Evolutionary conservation across 2,329 filamentous ascomycete genomes (phyloP).

Genomic region (Paecilomyces variotii): DNA sequence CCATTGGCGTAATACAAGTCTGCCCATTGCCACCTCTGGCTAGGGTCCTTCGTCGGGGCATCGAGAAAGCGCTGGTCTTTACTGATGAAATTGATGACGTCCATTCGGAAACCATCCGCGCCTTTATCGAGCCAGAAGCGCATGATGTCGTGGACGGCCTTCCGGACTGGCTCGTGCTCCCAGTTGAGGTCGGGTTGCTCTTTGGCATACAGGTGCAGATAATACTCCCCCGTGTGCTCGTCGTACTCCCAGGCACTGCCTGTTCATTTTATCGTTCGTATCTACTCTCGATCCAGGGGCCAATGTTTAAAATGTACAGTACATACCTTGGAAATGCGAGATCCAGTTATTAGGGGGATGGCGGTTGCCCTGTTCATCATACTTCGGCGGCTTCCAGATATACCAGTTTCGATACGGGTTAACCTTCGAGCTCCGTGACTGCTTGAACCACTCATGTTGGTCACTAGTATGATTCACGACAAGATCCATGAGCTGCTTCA

Average conservation of each 20-base stretch:
- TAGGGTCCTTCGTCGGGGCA: constrained; percentile 24
- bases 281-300: neutral
- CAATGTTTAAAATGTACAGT: neutral
- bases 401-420: constrained; percentile 65
- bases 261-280: constrained; percentile 27
- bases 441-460: constrained; percentile 63
- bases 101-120: constrained; percentile 66
- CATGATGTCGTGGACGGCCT: constrained; percentile 65
- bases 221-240: constrained; percentile 64
- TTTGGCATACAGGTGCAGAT: constrained; percentile 65
- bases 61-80: constrained; percentile 51
- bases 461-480: constrained; percentile 73
- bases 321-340: constrained; percentile 29
- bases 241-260: constrained; percentile 52
- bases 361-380: constrained; percentile 50
- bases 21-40: constrained; percentile 25
- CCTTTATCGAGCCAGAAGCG: constrained; percentile 71
- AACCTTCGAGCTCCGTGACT: constrained; percentile 53
- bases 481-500: constrained; percentile 66
- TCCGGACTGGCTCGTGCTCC: constrained; percentile 60
- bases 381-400: constrained; percentile 47
- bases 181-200: constrained; percentile 83
- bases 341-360: constrained; percentile 72
- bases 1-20: constrained; percentile 47
- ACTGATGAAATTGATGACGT: constrained; percentile 66